Conservation (phyloP, 495 filamentous ascomycete species). For the Glarea lozoyensis region DNA sequence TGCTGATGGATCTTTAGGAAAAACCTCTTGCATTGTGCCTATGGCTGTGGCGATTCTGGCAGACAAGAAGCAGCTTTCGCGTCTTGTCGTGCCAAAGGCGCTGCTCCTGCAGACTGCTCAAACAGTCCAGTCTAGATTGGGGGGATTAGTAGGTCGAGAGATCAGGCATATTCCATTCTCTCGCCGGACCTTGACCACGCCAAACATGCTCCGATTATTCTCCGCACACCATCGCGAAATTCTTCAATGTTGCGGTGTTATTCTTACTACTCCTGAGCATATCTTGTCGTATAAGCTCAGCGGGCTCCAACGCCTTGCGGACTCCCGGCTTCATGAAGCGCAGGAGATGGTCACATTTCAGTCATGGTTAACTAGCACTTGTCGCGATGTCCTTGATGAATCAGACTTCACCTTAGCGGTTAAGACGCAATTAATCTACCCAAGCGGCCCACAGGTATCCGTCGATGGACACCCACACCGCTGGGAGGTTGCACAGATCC, state of each 20-base stretch:
- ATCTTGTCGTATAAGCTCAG: constrained; percentile 43
- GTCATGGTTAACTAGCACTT: constrained; percentile 32
- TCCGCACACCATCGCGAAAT: constrained; percentile 27
- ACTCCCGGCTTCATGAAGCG: constrained; percentile 29
- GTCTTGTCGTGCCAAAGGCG: constrained; percentile 43
- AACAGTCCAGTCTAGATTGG: constrained; percentile 35
- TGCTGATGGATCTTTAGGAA: constrained; percentile 20
- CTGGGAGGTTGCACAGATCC: constrained; percentile 32
- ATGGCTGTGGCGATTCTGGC: constrained; percentile 43
- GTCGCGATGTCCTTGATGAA: constrained; percentile 49
- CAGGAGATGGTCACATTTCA: constrained; percentile 34
- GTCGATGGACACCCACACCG: constrained; percentile 42
- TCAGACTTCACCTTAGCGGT: constrained; percentile 43
- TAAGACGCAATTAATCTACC: constrained; percentile 40
- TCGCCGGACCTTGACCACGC: constrained; percentile 28
- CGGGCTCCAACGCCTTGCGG: constrained; percentile 36
- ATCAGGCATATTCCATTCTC: constrained; percentile 43
- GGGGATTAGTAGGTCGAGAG: constrained; percentile 36
- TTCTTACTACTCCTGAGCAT: constrained; percentile 43
- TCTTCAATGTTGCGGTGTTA: constrained; percentile 25
- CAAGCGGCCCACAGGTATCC: constrained; percentile 34
- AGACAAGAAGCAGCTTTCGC: constrained; percentile 30
- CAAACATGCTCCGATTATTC: constrained; percentile 26
- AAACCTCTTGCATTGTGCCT: constrained; percentile 46
- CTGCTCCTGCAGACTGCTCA: constrained; percentile 43